phyloP scores from a whole-genome alignment of 352 stramenopile species.

The Phytophthora multivora region DNA sequence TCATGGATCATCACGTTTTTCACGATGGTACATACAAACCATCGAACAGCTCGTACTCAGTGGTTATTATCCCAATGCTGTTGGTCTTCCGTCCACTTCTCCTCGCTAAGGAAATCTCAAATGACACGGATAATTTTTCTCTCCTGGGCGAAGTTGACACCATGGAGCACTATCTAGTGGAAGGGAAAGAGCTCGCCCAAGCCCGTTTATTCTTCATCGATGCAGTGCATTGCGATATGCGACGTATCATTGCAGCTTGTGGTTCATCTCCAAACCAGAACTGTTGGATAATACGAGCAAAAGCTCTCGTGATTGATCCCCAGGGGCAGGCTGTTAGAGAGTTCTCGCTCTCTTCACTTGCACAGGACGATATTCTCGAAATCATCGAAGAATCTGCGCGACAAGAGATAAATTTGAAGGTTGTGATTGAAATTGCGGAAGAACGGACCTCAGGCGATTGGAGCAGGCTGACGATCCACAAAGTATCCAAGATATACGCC shows the following conservation, averaged over 20 bases:
- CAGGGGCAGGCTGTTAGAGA: conserved; percentile 7
- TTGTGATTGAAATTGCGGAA: conserved; percentile 19
- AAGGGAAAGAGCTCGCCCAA: conserved; percentile 38
- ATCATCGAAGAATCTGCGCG: conserved; percentile 13
- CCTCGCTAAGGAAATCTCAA: background rate
- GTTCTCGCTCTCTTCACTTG: conserved; percentile 10
- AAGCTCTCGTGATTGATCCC: conserved; percentile 5
- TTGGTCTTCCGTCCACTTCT: conserved; percentile 32
- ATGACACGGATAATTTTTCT: background rate
- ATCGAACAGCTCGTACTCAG: conserved; percentile 49
- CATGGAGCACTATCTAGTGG: conserved; percentile 49
- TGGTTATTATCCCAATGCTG: conserved; percentile 31
- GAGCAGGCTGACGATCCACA: conserved; percentile 1
- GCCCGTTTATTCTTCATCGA: conserved; percentile 49
- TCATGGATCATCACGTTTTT: conserved; percentile 28
- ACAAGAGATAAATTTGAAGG: conserved; percentile 4
- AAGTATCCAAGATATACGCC: conserved; percentile 43
- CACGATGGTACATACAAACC: conserved; percentile 32
- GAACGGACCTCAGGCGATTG: background rate
- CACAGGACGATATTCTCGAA: conserved; percentile 7
- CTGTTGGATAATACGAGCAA: conserved; percentile 11
- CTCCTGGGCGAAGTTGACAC: conserved; percentile 25
- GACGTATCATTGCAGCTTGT: conserved; percentile 17
- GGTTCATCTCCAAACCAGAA: background rate
- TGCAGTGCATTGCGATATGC: conserved; percentile 38